A percentile compares a stretch with the other conserved stretches of the same genome.
Evolutionary conservation across 495 filamentous ascomycete genomes (phyloP).

Genomic region (Hyaloscypha bicolor): DNA sequence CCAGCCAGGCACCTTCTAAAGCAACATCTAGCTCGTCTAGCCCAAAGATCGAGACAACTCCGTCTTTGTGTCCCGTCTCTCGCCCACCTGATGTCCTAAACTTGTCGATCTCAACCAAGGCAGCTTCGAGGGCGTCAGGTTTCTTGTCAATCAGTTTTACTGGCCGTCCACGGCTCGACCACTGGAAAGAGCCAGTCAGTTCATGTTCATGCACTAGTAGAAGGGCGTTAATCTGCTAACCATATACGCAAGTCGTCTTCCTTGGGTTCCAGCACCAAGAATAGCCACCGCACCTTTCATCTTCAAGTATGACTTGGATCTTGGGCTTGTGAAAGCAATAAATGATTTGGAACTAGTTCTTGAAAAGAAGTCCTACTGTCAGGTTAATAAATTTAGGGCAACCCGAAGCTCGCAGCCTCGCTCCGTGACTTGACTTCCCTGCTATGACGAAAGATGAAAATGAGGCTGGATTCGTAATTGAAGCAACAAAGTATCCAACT

Average conservation of each 20-base stretch:
- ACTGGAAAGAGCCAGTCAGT: constrained; percentile 28
- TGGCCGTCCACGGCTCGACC: constrained; percentile 39
- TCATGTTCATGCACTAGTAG: no score
- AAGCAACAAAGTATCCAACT: no score
- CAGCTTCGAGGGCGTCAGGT: constrained; percentile 33
- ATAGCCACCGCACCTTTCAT: constrained; percentile 25
- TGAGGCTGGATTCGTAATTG: no score
- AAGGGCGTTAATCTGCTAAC: constrained; percentile 18
- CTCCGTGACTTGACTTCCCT: no score
- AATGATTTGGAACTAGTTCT: no score
- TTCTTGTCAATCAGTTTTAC: constrained; percentile 39
- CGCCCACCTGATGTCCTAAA: constrained; percentile 27
- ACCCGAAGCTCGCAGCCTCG: no score
- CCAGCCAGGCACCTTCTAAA: constrained; percentile 39
- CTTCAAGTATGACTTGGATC: not conserved
- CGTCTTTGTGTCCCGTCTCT: constrained; percentile 24
- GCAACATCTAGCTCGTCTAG: constrained; percentile 17
- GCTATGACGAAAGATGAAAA: no score
- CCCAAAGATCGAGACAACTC: constrained; percentile 25
- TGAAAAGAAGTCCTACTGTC: no score
- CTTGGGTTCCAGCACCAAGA: constrained; percentile 44
- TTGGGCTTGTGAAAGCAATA: no score
- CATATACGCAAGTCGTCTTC: constrained; percentile 44
- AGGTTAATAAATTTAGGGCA: no score
- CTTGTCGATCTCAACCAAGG: constrained; percentile 31